phyloP scores from a whole-genome alignment of 2,329 filamentous ascomycete species.

The Malbranchea cinnamomea region DNA sequence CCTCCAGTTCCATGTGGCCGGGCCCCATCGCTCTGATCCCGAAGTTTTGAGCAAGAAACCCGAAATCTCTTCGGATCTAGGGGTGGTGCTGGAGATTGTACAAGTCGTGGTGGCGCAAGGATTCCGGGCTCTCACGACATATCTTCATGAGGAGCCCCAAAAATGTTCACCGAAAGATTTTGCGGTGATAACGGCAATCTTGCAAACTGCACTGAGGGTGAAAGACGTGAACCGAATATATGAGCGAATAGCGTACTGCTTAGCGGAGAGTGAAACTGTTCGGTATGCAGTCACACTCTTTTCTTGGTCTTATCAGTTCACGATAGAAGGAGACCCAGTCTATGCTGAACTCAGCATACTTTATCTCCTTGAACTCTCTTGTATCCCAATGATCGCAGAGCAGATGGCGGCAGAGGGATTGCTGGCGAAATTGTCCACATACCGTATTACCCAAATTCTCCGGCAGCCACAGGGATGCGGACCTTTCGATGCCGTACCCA shows the following conservation, averaged over 20 bases:
- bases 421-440: constrained; percentile 62
- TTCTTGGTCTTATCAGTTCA: constrained; percentile 80
- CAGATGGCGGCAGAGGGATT: constrained; percentile 79
- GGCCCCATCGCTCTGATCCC: constrained; percentile 19
- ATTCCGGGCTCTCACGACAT: constrained; percentile 64
- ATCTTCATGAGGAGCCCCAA: constrained; percentile 60
- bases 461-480: constrained; percentile 53
- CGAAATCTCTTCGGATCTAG: constrained; percentile 28
- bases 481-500: constrained; percentile 60
- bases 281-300: constrained; percentile 77
- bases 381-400: constrained; percentile 66
- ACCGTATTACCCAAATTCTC: constrained; percentile 65
- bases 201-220: constrained; percentile 70
- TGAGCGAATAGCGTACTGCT: constrained; percentile 54
- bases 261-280: constrained; percentile 50
- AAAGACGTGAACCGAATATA: constrained; percentile 60
- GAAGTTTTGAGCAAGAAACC: constrained; percentile 22
- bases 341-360: constrained; percentile 86
- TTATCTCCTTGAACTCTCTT: constrained; percentile 78
- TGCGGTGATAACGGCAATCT: constrained; percentile 69
- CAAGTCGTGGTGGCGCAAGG: constrained; percentile 65
- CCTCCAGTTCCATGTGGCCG: constrained; percentile 39
- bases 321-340: constrained; percentile 64
- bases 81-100: constrained; percentile 63
- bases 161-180: constrained; percentile 64